Percentiles rank a stretch among this genome's conserved stretches.
Conservation (phyloP, 495 filamentous ascomycete genomes). For the Mycothermus thermophilus region DNA sequence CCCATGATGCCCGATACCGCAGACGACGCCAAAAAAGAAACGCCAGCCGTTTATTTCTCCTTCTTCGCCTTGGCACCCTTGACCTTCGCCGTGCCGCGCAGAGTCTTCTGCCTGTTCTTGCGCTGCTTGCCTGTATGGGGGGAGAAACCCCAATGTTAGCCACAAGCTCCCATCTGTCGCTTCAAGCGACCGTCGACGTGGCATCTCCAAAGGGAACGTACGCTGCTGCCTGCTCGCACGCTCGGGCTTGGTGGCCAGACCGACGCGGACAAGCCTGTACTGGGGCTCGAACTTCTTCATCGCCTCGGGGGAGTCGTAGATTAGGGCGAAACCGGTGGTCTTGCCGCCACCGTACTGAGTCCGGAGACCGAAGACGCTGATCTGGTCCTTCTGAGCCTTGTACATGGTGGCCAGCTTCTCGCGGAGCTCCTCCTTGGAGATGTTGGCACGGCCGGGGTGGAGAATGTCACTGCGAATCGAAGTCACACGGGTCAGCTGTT, state of each 20-base stretch:
- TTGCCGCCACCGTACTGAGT: constrained; percentile 99
- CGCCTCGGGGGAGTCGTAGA: constrained; percentile 94
- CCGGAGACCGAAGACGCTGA: constrained; percentile 94
- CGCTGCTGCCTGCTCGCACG: constrained; percentile 94
- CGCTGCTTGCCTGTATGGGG: constrained; percentile 84
- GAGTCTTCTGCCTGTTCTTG: constrained; percentile 99
- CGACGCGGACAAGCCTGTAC: constrained; percentile 89
- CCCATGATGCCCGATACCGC: constrained; percentile 13
- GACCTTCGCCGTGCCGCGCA: constrained; percentile 87
- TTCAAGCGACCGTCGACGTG: too few relatives aligned
- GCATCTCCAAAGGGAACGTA: constrained; percentile 43
- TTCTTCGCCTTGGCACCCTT: constrained; percentile 75
- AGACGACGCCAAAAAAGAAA: constrained; percentile 18
- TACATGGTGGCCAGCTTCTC: constrained; percentile 87
- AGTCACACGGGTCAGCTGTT: constrained; percentile 5
- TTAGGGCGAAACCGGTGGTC: constrained; percentile 94
- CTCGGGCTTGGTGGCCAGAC: constrained; percentile 84
- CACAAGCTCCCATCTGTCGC: too few relatives aligned
- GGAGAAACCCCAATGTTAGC: constrained; percentile 26
- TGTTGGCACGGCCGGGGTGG: constrained; percentile 94
- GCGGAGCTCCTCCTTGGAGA: constrained; percentile 97
- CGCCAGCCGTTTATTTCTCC: constrained; percentile 38
- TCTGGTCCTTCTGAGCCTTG: constrained; percentile 92
- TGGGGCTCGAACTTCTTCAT: constrained; percentile 99
- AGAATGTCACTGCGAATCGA: constrained; percentile 72